These are phyloP conservation scores for Cystobasidiaceae sp. DNA, from an alignment of 1,284 basidiomycete species.

Conservation along the genomic window DNA sequence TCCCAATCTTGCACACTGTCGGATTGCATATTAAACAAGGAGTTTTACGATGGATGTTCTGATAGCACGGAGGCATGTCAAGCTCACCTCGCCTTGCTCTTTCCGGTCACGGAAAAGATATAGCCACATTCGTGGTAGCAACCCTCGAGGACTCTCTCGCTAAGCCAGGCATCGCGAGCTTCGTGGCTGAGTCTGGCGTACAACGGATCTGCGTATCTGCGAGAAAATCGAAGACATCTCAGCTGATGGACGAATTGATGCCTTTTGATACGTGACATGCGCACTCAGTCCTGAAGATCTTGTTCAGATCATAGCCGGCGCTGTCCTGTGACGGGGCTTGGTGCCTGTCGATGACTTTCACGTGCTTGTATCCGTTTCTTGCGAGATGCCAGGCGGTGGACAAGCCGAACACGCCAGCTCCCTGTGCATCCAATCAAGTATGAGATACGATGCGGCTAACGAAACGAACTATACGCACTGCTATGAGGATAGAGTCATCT, in stretches of 20 bases:
- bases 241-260: background rate
- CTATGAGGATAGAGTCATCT: too few relatives aligned
- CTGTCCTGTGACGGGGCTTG: slow-evolving; percentile 43
- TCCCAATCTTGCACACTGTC: slow-evolving; percentile 23
- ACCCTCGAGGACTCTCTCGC: slow-evolving; percentile 43
- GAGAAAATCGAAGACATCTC: background rate
- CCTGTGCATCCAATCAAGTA: slow-evolving; percentile 7
- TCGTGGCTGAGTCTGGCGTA: slow-evolving; percentile 23
- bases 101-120: slow-evolving; percentile 27
- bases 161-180: slow-evolving; percentile 42
- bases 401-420: slow-evolving; percentile 45
- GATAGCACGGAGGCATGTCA: background rate
- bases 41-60: background rate
- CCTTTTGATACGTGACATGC: background rate
- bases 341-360: slow-evolving; percentile 45
- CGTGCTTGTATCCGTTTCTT: slow-evolving; percentile 44
- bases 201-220: slow-evolving; percentile 6
- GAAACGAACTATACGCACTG: too few relatives aligned
- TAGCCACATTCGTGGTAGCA: slow-evolving; percentile 45
- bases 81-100: slow-evolving; percentile 15
- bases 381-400: slow-evolving; percentile 47
- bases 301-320: slow-evolving; percentile 47
- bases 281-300: slow-evolving; percentile 38
- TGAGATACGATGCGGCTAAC: too few relatives aligned
- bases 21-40: background rate